Evolutionary conservation across 257 asterid genomes (phyloP).

Genomic region (Leptodermis oblonga): DNA sequence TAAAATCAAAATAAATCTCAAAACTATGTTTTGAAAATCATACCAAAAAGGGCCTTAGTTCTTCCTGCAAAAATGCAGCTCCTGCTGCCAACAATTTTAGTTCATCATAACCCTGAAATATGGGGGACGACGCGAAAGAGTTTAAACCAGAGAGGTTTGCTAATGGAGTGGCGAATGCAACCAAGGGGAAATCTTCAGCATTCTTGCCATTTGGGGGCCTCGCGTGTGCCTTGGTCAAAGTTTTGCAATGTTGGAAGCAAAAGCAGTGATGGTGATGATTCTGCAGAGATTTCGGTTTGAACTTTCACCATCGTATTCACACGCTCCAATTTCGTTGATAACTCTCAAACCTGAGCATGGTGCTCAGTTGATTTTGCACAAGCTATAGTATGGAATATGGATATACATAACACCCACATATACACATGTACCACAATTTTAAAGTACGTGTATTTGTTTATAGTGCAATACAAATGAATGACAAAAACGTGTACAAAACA

Average conservation of each 20-base stretch:
- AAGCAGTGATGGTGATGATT: slow-evolving; percentile 17
- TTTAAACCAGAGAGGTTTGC: slow-evolving; percentile 24
- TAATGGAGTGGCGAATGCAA: slow-evolving; percentile 10
- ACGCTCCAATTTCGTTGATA: slow-evolving; percentile 13
- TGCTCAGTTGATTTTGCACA: slow-evolving; percentile 17
- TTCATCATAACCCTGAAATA: slow-evolving; percentile 19
- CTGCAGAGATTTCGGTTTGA: slow-evolving; percentile 18
- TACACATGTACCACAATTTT: too few species aligned
- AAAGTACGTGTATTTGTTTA: too few species aligned
- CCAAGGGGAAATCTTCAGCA: slow-evolving; percentile 2
- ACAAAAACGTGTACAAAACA: too few species aligned
- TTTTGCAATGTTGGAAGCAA: slow-evolving; percentile 20
- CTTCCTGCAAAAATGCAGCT: slow-evolving; percentile 13
- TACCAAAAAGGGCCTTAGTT: slow-evolving; percentile 7
- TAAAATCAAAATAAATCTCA: too few species aligned
- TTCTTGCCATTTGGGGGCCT: slow-evolving; percentile 24
- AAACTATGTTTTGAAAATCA: too few species aligned
- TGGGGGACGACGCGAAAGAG: slow-evolving; percentile 28
- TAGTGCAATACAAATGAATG: too few species aligned
- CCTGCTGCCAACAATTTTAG: slow-evolving; percentile 15
- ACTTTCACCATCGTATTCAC: slow-evolving; percentile 19
- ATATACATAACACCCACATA: too few species aligned
- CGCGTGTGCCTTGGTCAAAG: slow-evolving; percentile 14
- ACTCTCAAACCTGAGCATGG: slow-evolving; percentile 19
- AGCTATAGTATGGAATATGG: slow-evolving; percentile 3